Conservation (phyloP, 192 early-diverging fungal species). For the Pilobolus umbonatus region DNA sequence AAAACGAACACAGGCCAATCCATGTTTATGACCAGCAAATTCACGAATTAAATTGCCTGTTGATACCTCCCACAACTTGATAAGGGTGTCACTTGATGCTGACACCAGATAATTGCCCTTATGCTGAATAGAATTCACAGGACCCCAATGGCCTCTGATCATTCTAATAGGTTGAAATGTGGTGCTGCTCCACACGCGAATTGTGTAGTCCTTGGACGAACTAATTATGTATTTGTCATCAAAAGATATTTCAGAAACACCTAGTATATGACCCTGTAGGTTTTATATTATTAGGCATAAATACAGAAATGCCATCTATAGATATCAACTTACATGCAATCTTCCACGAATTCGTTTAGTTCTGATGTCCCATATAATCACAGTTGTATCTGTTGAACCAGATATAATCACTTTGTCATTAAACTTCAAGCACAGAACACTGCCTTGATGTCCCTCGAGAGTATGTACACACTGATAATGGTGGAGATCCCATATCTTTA, state of each 20-base stretch:
- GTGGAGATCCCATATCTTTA: conserved; percentile 81
- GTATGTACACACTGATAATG: conserved; percentile 59
- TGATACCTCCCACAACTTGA: conserved; percentile 73
- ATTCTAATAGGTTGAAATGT: conserved; percentile 63
- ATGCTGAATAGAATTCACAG: conserved; percentile 93
- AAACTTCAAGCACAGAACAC: conserved; percentile 84
- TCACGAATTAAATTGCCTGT: conserved; percentile 65
- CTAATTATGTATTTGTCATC: conserved; percentile 72
- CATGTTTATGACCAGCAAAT: conserved; percentile 71
- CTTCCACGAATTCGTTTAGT: conserved; percentile 35
- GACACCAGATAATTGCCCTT: conserved; percentile 63
- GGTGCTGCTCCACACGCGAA: conserved; percentile 80
- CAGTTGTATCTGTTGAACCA: conserved; percentile 82
- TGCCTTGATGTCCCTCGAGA: conserved; percentile 63
- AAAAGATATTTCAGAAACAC: conserved; percentile 87
- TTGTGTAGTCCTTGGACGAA: conserved; percentile 92
- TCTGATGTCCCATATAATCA: conserved; percentile 85
- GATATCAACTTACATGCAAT: conserved; percentile 37
- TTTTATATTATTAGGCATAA: neutral
- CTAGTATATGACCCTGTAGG: conserved; percentile 62
- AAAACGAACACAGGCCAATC: conserved; percentile 88
- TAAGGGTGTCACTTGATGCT: conserved; percentile 78
- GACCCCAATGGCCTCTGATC: conserved; percentile 85
- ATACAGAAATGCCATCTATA: neutral
- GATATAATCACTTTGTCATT: conserved; percentile 73